Evolutionary conservation across 768 basidiomycete species (phyloP).

Genomic region (Coprinopsis cinerea): DNA sequence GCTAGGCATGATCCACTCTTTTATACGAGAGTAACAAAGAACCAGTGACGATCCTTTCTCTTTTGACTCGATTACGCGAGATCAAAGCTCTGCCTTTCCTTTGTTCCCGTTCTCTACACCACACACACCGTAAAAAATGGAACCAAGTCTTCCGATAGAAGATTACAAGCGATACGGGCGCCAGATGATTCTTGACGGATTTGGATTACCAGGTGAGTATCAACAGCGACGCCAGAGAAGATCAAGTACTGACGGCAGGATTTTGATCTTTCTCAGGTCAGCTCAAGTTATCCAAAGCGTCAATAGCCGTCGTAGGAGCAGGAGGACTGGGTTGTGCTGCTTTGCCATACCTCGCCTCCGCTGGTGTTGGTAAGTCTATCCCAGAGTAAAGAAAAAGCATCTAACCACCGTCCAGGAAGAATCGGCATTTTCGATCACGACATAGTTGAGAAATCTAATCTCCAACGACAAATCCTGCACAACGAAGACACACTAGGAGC

Average conservation of each 20-base stretch:
- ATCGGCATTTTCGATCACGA: constrained; percentile 90
- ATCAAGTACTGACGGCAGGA: neutral
- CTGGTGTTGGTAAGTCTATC: constrained; percentile 71
- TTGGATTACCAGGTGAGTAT: constrained; percentile 72
- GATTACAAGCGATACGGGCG: constrained; percentile 92
- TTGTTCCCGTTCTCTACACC: neutral
- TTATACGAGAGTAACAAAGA: neutral
- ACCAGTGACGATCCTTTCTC: neutral
- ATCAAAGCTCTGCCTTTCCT: no score
- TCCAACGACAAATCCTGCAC: constrained; percentile 92
- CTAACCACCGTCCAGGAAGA: constrained; percentile 45
- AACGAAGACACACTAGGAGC: constrained; percentile 66
- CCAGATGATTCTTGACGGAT: constrained; percentile 90
- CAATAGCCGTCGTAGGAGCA: constrained; percentile 86
- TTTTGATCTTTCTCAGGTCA: constrained; percentile 52
- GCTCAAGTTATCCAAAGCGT: constrained; percentile 67
- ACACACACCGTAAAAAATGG: no score
- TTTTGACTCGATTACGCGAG: no score
- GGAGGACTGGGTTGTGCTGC: constrained; percentile 96
- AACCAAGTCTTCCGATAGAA: constrained; percentile 28
- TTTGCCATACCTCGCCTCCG: constrained; percentile 87
- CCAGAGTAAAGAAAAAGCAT: neutral
- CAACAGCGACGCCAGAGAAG: neutral
- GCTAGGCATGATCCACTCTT: neutral
- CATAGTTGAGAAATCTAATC: constrained; percentile 79